These are phyloP conservation scores for Lasiodiplodia citricola DNA, from an alignment of 2,329 filamentous ascomycete species.

Conservation along the genomic window DNA sequence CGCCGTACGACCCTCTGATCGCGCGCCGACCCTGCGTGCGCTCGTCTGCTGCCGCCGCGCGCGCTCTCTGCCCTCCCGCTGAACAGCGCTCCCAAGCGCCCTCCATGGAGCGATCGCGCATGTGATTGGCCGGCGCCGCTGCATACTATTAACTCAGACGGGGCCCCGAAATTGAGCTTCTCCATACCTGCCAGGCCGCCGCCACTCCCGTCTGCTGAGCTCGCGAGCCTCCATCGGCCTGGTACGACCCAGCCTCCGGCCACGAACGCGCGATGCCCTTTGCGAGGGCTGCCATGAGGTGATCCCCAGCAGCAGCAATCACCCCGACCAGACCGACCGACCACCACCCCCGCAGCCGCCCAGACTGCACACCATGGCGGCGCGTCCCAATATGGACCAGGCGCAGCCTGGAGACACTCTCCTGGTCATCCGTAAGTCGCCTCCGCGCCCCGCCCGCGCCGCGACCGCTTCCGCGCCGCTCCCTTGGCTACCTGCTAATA, in stretches of 20 bases:
- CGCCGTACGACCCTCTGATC: neutral
- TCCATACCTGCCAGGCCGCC: slow-evolving; percentile 17
- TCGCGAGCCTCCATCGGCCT: slow-evolving; percentile 11
- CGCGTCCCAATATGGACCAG: slow-evolving; percentile 52
- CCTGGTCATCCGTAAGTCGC: slow-evolving; percentile 72
- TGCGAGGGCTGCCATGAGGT: slow-evolving; percentile 21
- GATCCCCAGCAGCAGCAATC: neutral
- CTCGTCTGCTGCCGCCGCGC: neutral
- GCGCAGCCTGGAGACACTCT: slow-evolving; percentile 69
- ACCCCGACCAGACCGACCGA: neutral
- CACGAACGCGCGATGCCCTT: slow-evolving; percentile 14
- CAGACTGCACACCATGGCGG: slow-evolving; percentile 41
- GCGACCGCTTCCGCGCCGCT: neutral
- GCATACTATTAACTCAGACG: slow-evolving; percentile 24
- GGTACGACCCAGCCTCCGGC: slow-evolving; percentile 4
- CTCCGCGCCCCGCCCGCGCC: neutral
- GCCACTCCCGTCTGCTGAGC: slow-evolving; percentile 21
- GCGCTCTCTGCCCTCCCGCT: neutral
- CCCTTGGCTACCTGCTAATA: slow-evolving; percentile 23
- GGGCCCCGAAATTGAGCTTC: slow-evolving; percentile 25
- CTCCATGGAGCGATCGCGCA: slow-evolving; percentile 22
- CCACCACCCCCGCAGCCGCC: slow-evolving; percentile 19
- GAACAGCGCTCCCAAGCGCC: slow-evolving; percentile 1
- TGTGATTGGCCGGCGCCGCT: slow-evolving; percentile 17
- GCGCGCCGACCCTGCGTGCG: slow-evolving; percentile 3